Evolutionary conservation across 257 asterid genomes (phyloP).

Genomic region (Solanum arcanum): DNA sequence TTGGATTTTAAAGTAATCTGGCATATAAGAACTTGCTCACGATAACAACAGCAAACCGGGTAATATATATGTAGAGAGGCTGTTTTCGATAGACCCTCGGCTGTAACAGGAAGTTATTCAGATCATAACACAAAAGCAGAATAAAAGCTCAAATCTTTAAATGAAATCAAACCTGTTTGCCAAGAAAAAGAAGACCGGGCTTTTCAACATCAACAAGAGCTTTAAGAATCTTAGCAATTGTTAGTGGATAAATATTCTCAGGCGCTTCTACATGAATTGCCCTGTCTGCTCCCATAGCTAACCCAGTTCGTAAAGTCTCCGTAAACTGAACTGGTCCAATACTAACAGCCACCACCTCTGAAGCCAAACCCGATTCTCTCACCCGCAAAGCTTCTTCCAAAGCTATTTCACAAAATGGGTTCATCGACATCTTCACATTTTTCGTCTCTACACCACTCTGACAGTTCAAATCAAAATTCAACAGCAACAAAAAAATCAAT

Average conservation of each 20-base stretch:
- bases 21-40: background rate
- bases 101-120: background rate
- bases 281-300: constrained; percentile 99
- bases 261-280: constrained; percentile 76
- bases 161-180: constrained; percentile 56
- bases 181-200: constrained; percentile 73
- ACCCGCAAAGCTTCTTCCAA: constrained; percentile 85
- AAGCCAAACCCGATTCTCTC: constrained; percentile 75
- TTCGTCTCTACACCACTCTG: constrained; percentile 84
- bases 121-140: background rate
- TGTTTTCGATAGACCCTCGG: accelerated
- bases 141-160: background rate
- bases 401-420: constrained; percentile 95
- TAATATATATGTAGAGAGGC: background rate
- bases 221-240: constrained; percentile 78
- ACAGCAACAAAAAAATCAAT: background rate
- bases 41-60: background rate
- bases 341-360: constrained; percentile 84
- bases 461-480: background rate
- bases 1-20: background rate
- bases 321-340: constrained; percentile 69
- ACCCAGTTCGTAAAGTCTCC: constrained; percentile 88
- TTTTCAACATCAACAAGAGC: constrained; percentile 78
- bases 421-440: constrained; percentile 97
- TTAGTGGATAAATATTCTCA: constrained; percentile 60